Conservation (phyloP, 495 filamentous ascomycete species). For the Podospora didyma region DNA sequence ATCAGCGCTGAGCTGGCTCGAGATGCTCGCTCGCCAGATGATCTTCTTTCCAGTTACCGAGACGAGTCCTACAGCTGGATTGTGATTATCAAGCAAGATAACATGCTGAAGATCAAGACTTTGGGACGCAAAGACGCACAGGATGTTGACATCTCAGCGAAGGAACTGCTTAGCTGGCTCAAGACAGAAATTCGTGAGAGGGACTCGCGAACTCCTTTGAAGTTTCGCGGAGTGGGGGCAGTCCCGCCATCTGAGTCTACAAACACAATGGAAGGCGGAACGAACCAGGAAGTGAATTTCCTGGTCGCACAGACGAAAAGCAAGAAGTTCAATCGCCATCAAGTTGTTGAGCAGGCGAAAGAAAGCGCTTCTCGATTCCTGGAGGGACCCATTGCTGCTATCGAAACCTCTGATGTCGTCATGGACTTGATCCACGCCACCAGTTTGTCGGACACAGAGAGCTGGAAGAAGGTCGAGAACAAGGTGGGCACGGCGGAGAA, state of each 20-base stretch:
- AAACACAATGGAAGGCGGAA: conserved; percentile 33
- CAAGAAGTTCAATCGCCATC: conserved; percentile 85
- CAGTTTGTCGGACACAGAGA: conserved; percentile 73
- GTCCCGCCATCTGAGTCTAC: conserved; percentile 8
- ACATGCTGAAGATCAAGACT: conserved; percentile 69
- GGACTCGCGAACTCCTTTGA: conserved; percentile 38
- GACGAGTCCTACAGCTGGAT: conserved; percentile 82
- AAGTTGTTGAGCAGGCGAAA: conserved; percentile 79
- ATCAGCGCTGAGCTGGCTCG: conserved; percentile 88
- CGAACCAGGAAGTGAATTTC: conserved; percentile 73
- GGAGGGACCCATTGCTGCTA: conserved; percentile 75
- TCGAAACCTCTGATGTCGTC: conserved; percentile 85
- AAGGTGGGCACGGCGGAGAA: conserved; percentile 71
- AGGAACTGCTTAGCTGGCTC: conserved; percentile 77
- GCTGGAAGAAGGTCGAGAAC: conserved; percentile 81
- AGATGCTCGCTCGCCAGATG: conserved; percentile 69
- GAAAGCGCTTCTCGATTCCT: conserved; percentile 59
- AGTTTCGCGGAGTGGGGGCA: conserved; percentile 12
- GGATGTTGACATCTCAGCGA: conserved; percentile 70
- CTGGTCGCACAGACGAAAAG: conserved; percentile 73
- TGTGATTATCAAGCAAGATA: conserved; percentile 79
- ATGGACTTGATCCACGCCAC: conserved; percentile 75
- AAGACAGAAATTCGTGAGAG: conserved; percentile 74
- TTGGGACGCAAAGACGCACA: conserved; percentile 64
- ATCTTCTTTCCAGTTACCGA: conserved; percentile 65